A percentile compares a stretch with the other conserved stretches of the same genome.
Evolutionary conservation across 1,284 basidiomycete genomes (phyloP).

Genomic region (Tausonia pullulans): DNA sequence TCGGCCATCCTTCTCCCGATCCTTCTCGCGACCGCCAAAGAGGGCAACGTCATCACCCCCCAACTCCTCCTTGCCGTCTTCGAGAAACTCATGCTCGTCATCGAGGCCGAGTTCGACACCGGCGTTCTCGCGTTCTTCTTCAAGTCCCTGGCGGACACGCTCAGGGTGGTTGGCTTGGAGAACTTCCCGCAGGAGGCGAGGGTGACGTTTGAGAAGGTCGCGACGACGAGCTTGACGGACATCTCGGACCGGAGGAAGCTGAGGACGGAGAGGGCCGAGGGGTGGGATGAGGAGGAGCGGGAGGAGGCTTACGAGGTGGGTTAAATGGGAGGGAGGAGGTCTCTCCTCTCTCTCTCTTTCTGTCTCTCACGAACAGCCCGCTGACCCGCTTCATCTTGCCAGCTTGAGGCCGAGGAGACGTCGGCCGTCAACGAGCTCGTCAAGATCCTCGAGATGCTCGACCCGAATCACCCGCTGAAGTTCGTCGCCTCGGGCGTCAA

Average conservation of each 20-base stretch:
- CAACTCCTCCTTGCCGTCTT: conserved; percentile 13
- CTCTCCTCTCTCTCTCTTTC: neutral
- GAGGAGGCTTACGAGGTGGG: conserved; percentile 13
- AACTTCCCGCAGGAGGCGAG: neutral
- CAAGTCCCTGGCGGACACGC: neutral
- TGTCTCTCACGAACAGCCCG: neutral
- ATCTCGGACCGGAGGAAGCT: conserved; percentile 11
- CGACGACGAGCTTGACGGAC: conserved; percentile 2
- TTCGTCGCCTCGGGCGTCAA: conserved; percentile 9
- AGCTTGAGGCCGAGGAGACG: conserved; percentile 15
- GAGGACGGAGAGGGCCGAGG: conserved; percentile 7
- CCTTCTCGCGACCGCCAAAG: conserved; percentile 15
- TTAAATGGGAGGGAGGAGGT: neutral
- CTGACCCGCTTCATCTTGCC: too few relatives aligned
- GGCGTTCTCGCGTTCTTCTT: conserved; percentile 1
- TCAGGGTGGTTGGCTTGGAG: conserved; percentile 7
- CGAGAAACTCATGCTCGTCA: neutral
- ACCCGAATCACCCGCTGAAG: conserved; percentile 4
- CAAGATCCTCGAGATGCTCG: neutral
- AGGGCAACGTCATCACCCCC: conserved; percentile 3
- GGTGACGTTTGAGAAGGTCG: conserved; percentile 2
- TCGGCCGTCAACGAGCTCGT: conserved; percentile 4
- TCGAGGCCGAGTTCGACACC: conserved; percentile 11
- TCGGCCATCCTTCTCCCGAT: conserved; percentile 8
- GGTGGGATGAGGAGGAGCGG: conserved; percentile 16